A percentile compares a stretch with the other conserved stretches of the same genome.
Conservation (phyloP, 495 filamentous ascomycete species). For the Penicillium soppii region DNA sequence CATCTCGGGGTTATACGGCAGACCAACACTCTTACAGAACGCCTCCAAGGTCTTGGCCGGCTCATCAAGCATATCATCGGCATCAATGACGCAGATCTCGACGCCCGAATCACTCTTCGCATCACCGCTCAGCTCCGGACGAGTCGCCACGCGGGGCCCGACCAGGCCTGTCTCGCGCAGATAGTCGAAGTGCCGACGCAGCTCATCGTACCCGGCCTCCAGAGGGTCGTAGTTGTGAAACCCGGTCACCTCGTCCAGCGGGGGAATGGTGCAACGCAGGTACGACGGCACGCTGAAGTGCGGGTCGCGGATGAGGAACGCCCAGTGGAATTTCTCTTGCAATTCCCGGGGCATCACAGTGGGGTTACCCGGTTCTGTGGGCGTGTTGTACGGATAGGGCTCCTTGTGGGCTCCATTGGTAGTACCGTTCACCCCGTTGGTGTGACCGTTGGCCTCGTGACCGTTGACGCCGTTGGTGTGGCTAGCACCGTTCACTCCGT, state of each 20-base stretch:
- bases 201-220: constrained; percentile 88
- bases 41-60: constrained; percentile 69
- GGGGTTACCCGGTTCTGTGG: constrained; percentile 65
- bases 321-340: constrained; percentile 79
- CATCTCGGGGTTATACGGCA: constrained; percentile 72
- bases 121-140: constrained; percentile 25
- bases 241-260: constrained; percentile 74
- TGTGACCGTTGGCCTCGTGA: constrained; percentile 6
- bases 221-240: constrained; percentile 81
- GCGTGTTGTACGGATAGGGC: constrained; percentile 59
- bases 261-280: constrained; percentile 94
- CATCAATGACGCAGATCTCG: constrained; percentile 87
- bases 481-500: constrained; percentile 21
- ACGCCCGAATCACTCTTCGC: constrained; percentile 13
- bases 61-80: constrained; percentile 86
- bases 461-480: constrained; percentile 15
- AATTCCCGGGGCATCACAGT: constrained; percentile 74
- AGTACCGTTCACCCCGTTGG: constrained; percentile 11
- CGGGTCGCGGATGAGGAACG: constrained; percentile 97
- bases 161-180: constrained; percentile 61
- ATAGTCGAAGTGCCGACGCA: constrained; percentile 83
- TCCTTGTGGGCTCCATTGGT: constrained; percentile 19
- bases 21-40: constrained; percentile 75
- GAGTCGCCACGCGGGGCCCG: constrained; percentile 57
- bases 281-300: constrained; percentile 83